Evolutionary conservation across 495 filamentous ascomycete genomes (phyloP).

Genomic region (Penicillium subrubescens): DNA sequence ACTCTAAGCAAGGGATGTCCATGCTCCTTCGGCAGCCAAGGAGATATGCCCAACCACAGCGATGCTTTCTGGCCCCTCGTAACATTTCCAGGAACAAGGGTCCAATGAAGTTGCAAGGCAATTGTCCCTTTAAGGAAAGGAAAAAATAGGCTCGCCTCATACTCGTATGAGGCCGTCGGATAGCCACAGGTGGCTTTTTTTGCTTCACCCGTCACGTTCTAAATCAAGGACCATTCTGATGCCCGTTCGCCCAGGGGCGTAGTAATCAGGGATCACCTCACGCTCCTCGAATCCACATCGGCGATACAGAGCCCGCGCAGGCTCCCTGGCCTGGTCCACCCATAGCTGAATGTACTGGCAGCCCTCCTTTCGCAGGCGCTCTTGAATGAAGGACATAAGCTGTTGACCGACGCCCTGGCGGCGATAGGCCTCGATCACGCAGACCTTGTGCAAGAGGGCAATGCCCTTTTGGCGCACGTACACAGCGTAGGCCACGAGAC

Average conservation of each 20-base stretch:
- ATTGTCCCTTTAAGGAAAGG: background rate
- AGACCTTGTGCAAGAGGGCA: slow-evolving; percentile 61
- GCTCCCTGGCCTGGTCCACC: slow-evolving; percentile 58
- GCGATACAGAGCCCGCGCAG: slow-evolving; percentile 53
- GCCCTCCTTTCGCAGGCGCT: slow-evolving; percentile 52
- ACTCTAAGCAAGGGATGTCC: slow-evolving; percentile 42
- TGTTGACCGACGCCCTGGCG: slow-evolving; percentile 54
- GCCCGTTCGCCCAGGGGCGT: slow-evolving; percentile 56
- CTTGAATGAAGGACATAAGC: slow-evolving; percentile 51
- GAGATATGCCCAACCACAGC: slow-evolving; percentile 32
- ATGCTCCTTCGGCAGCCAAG: slow-evolving; percentile 25
- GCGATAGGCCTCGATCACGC: slow-evolving; percentile 54
- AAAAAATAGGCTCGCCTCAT: slow-evolving; percentile 8
- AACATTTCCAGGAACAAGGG: slow-evolving; percentile 15
- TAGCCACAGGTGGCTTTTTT: slow-evolving; percentile 15
- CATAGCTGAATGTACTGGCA: slow-evolving; percentile 59
- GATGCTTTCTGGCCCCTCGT: slow-evolving; percentile 25
- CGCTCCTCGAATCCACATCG: slow-evolving; percentile 54
- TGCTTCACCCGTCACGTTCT: slow-evolving; percentile 33
- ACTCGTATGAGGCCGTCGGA: slow-evolving; percentile 7
- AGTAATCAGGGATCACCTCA: slow-evolving; percentile 57
- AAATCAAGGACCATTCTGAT: slow-evolving; percentile 57
- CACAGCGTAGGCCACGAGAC: slow-evolving; percentile 55
- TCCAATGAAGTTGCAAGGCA: background rate
- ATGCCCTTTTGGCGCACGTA: slow-evolving; percentile 55